Base-by-base conservation (phyloP, 2,329 filamentous ascomycete species). In the Ophiostoma piceae region DNA sequence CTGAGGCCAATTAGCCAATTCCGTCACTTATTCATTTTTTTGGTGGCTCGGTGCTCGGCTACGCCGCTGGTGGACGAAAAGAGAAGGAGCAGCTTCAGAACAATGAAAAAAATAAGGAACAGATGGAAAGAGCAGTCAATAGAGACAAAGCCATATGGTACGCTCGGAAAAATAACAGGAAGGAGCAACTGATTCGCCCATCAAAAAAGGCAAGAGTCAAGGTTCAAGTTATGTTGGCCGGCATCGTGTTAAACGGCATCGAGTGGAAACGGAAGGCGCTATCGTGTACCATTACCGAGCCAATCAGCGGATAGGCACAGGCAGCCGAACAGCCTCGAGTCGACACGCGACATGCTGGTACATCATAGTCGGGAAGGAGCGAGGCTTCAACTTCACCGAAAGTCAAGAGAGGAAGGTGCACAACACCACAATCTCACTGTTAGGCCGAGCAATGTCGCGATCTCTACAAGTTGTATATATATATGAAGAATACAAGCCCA, bases 41-140 rank as follows among this genome's bases (percentile, higher is more conserved):
- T 62, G 32, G 57, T 62, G 57, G 57, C 32, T 39, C 32, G 14
- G 60, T 37, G 29, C 16, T 64, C 62, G 62, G 35, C 32, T 65
- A 65, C n/a, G 62, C 62, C 62, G 62, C 35, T 39, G 62, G 37
- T 19, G 62, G 62, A 65, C 51, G 22, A 26, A 47, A 9, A 64
- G 26, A 39, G 35, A 65, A 65, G 19, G 62, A 65, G 16, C 19
- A 35, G 19, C 16, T 9, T 11, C 9, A 14, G 35, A 41, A 39
- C 8, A 22, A 62, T 22, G 35, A 65, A 39, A 62, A 62, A 39
- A 14, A n/a, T 19, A 19, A n/a, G 16, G 16, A 19, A 12, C 16
- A 5, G 43, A 2, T n/a, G 32, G 62, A 65, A 39, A 9, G 35
- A 26, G 32, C 9, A 1, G 22, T 19, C 35, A 22, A 39, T 19